These are phyloP conservation scores for Acarospora socialis DNA, from an alignment of 2,329 filamentous ascomycete species.

Conservation along the genomic window DNA sequence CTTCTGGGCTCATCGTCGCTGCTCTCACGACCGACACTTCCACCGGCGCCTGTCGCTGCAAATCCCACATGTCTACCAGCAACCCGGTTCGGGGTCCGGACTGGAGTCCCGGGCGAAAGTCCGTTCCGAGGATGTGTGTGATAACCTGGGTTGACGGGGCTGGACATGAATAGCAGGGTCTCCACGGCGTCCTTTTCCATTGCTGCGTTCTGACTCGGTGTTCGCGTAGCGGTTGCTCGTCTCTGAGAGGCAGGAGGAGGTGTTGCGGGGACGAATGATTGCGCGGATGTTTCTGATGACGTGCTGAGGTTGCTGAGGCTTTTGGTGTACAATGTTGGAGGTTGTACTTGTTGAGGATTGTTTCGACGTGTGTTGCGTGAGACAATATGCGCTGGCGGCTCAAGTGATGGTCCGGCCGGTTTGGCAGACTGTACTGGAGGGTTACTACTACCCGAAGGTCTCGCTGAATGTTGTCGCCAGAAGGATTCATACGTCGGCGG, in stretches of 20 bases:
- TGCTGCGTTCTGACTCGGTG: constrained; percentile 16
- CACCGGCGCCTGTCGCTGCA: too few species aligned
- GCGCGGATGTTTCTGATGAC: constrained; percentile 1
- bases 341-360: constrained; percentile 21
- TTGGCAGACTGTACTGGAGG: too few species aligned
- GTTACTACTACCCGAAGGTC: too few species aligned
- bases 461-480: constrained; percentile 29
- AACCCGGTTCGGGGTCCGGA: too few species aligned
- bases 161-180: constrained; percentile 36
- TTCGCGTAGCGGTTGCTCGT: constrained; percentile 5
- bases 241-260: constrained; percentile 5
- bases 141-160: constrained; percentile 33
- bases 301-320: constrained; percentile 7
- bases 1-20: too few species aligned
- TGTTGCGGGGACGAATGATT: constrained; percentile 2
- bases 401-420: constrained; percentile 22
- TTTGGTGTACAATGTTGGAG: constrained; percentile 9
- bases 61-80: too few species aligned
- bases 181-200: constrained; percentile 39
- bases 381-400: constrained; percentile 30
- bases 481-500: constrained; percentile 33
- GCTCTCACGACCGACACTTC: too few species aligned
- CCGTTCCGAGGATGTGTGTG: too few species aligned
- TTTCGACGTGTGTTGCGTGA: constrained; percentile 24
- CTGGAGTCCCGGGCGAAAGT: too few species aligned